Percentiles rank a stretch among this genome's conserved stretches.
These are phyloP conservation scores for Chamaecrista fasciculata DNA, from an alignment of 306 rosid genomes.

Conservation along the genomic window DNA sequence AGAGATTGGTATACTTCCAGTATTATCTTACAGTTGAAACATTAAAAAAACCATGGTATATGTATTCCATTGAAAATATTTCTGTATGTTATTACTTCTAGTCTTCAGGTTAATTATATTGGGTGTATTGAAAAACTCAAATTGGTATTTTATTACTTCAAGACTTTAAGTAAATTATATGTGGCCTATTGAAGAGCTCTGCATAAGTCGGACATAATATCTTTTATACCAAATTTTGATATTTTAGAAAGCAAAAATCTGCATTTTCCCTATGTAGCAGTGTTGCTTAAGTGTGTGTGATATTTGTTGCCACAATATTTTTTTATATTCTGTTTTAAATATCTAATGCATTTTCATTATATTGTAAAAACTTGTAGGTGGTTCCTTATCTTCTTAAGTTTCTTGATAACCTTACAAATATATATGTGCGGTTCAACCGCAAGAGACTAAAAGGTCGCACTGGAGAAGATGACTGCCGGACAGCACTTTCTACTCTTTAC, in stretches of 20 bases:
- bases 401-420: conserved; percentile 94
- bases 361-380: conserved; percentile 49
- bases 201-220: background rate
- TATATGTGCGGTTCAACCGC: conserved; percentile 92
- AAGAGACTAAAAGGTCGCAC: conserved; percentile 98
- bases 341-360: conserved; percentile 12
- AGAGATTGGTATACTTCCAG: too few species aligned
- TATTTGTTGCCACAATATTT: conserved; percentile 8
- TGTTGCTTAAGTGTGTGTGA: conserved; percentile 14
- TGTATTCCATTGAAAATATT: background rate
- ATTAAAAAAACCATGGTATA: background rate
- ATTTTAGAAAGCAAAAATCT: background rate
- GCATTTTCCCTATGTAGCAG: conserved; percentile 1
- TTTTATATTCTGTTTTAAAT: background rate
- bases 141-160: background rate
- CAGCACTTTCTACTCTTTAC: conserved; percentile 87
- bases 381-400: conserved; percentile 94
- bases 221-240: background rate
- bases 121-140: background rate
- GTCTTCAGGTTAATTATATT: background rate
- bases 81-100: background rate
- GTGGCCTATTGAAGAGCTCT: background rate
- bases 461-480: conserved; percentile 91
- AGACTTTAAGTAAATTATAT: background rate
- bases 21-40: background rate